Conservation (phyloP, 2,329 filamentous ascomycete genomes). For the Diaporthe longicolla region DNA sequence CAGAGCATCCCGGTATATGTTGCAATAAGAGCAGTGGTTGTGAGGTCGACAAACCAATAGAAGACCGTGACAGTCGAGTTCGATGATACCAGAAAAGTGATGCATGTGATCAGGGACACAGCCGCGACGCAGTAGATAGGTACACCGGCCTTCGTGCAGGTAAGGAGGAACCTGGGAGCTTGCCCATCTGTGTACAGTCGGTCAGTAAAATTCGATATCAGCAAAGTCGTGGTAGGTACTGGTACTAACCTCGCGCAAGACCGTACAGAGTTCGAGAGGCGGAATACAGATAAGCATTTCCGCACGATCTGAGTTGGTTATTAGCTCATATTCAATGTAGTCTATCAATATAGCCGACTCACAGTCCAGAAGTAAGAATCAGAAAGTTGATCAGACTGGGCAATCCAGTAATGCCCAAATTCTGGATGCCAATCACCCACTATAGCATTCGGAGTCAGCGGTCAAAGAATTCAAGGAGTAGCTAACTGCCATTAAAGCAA, state of each 20-base stretch:
- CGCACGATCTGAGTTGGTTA: background rate
- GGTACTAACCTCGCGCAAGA: conserved; percentile 12
- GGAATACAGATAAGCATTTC: conserved; percentile 27
- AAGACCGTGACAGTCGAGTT: conserved; percentile 51
- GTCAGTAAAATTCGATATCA: background rate
- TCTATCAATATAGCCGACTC: background rate
- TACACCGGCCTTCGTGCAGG: conserved; percentile 57
- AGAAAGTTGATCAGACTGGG: conserved; percentile 78
- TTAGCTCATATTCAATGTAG: background rate
- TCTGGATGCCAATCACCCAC: conserved; percentile 71
- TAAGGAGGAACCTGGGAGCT: conserved; percentile 56
- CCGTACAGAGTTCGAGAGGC: conserved; percentile 15
- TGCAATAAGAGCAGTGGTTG: conserved; percentile 55
- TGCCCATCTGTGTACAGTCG: conserved; percentile 54
- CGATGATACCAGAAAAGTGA: conserved; percentile 52
- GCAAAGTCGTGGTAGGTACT: too few relatives aligned
- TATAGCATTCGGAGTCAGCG: too few relatives aligned
- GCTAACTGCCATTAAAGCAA: too few relatives aligned
- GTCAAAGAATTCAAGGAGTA: too few relatives aligned
- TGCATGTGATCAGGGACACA: conserved; percentile 49
- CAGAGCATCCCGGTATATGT: conserved; percentile 59
- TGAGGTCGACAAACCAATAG: conserved; percentile 50
- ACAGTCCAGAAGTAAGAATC: conserved; percentile 61
- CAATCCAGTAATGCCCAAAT: conserved; percentile 72
- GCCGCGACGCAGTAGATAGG: conserved; percentile 52